These are phyloP conservation scores for Loxodes magnus DNA, from an alignment of 73 alveolate genomes.

Conservation along the genomic window DNA sequence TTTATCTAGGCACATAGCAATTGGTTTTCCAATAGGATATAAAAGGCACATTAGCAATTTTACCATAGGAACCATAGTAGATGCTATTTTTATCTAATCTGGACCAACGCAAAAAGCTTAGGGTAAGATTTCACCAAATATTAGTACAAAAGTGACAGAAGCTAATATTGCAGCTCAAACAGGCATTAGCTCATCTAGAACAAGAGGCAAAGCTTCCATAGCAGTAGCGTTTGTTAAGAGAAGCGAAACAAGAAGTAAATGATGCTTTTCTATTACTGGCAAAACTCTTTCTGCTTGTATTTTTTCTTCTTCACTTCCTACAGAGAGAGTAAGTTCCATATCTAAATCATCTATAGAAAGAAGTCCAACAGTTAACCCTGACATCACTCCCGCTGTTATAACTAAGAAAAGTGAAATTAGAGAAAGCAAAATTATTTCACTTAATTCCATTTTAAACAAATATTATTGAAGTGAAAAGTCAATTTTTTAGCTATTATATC, in stretches of 20 bases:
- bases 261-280: constrained; percentile 81
- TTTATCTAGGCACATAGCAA: constrained; percentile 41
- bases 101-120: constrained; percentile 96
- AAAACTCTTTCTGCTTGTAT: constrained; percentile 26
- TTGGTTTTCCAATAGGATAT: constrained; percentile 44
- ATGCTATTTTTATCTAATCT: constrained; percentile 67
- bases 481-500: too few species aligned
- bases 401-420: constrained; percentile 21
- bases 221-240: constrained; percentile 81
- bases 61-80: constrained; percentile 66
- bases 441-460: too few species aligned
- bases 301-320: constrained; percentile 78
- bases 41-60: constrained; percentile 38
- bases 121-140: constrained; percentile 90
- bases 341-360: constrained; percentile 82
- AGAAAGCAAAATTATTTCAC: not conserved
- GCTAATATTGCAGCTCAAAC: constrained; percentile 71
- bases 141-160: constrained; percentile 73
- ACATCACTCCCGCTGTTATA: constrained; percentile 88
- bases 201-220: constrained; percentile 86
- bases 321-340: constrained; percentile 66
- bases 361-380: constrained; percentile 95
- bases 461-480: too few species aligned
- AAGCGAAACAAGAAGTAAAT: constrained; percentile 75
- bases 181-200: constrained; percentile 72